A percentile compares a stretch with the other conserved stretches of the same genome.
These are phyloP conservation scores for Solanum ossicruentum DNA, from an alignment of 257 asterid species.

Conservation along the genomic window DNA sequence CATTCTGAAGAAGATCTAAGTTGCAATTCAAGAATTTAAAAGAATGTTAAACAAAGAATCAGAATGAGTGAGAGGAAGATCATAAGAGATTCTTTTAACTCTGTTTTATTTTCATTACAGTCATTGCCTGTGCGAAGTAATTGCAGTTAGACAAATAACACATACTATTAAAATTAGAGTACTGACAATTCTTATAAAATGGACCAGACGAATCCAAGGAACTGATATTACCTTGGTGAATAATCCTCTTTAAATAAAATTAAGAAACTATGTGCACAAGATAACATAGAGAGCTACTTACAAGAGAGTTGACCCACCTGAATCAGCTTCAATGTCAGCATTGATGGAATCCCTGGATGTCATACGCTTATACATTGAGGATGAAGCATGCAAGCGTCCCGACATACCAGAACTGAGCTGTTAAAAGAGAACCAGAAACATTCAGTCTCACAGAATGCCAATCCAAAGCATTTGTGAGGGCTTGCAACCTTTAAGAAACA, in stretches of 20 bases:
- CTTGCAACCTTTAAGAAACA: not conserved
- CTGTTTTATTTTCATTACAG: not conserved
- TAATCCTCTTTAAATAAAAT: not conserved
- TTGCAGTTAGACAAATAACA: not conserved
- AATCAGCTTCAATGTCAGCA: constrained; percentile 26
- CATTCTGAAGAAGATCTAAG: constrained; percentile 35
- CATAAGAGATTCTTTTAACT: not conserved
- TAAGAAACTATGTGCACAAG: not conserved
- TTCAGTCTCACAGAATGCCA: not conserved
- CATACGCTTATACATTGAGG: constrained; percentile 47
- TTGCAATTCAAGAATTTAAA: not conserved
- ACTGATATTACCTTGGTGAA: not conserved
- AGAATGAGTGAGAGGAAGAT: not conserved
- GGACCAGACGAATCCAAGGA: not conserved
- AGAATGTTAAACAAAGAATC: not conserved
- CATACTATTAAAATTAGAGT: not conserved
- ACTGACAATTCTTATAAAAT: not conserved
- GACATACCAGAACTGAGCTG: constrained; percentile 24
- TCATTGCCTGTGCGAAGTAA: not conserved
- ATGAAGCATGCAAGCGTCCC: constrained; percentile 25
- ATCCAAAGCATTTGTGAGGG: not conserved
- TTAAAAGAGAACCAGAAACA: not conserved
- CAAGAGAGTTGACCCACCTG: constrained; percentile 19
- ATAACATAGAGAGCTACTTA: not conserved
- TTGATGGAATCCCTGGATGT: constrained; percentile 31